Base-by-base conservation (phyloP, 2,329 filamentous ascomycete genomes). In the Curvularia hawaiiensis region DNA sequence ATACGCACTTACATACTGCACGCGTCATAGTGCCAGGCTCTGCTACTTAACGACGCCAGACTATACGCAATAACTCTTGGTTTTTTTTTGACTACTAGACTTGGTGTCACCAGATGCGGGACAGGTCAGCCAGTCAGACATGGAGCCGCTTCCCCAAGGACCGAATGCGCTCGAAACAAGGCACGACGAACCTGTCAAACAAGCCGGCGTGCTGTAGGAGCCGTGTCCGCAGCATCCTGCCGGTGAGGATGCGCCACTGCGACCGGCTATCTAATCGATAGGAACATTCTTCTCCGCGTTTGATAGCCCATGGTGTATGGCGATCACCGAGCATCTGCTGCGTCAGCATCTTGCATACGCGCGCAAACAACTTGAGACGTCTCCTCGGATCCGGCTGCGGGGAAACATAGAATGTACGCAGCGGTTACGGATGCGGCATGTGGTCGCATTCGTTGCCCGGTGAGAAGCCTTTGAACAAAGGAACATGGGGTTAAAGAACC, bases 241-340 rank as follows among this genome's bases (percentile, higher is more conserved):
- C 22, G 22, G 22, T 4, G 33, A 18, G 26, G 40, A 44, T 31
- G 48, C 59, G 59, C 58, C 59, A 60, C 60, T 49, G 49, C 63
- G 55, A 58, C 50, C 47, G 48, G 60, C 59, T 61, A 65, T 64
- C 61, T 63, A 63, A 66, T 66, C 63, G 64, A 66, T 63, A 67
- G 50, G 56, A 60, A 35, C 38, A 50, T 64, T 52, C 45, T 43
- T 45, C 61, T 64, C 60, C 62, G 59, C 58, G 52, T 54, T 59
- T 59, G 50, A 49, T 38, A 26, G 49, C 35, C 50, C 30, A 33
- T 50, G 43, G 38, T n/a, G 41, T 31, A 40, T 12, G 53, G 46
- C 45, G 39, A 49, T 52, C 53, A 44, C 47, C 47, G 18, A 24
- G 48, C 46, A 22, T 22, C 18, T 35, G 48, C 38, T 41, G 43